These are phyloP conservation scores for Psidium friedrichsthalianum DNA, from an alignment of 345 rosid species.

Conservation along the genomic window DNA sequence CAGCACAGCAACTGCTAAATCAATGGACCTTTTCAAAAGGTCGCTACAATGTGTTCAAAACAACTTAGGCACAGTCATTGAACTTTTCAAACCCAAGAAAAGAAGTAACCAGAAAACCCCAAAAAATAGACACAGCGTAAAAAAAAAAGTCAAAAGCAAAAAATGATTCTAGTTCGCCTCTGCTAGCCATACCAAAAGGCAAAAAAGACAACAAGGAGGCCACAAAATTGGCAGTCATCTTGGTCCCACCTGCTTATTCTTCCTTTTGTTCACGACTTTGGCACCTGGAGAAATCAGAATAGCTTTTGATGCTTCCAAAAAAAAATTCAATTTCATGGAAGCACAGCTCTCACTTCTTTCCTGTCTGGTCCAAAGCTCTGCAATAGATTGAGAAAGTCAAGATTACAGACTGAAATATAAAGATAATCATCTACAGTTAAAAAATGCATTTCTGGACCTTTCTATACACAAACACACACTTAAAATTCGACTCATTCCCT, in stretches of 20 bases:
- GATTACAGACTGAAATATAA: neutral
- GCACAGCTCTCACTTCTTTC: slow-evolving; percentile 63
- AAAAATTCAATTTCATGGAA: slow-evolving; percentile 31
- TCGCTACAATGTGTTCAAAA: neutral
- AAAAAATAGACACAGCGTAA: neutral
- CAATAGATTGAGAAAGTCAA: neutral
- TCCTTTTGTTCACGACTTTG: neutral
- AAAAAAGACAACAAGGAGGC: neutral
- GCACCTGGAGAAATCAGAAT: neutral
- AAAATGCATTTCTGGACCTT: neutral
- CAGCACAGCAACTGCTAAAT: neutral
- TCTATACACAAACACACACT: neutral
- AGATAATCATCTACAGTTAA: neutral
- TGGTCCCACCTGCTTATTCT: slow-evolving; percentile 7
- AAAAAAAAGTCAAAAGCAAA: neutral
- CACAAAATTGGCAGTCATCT: neutral
- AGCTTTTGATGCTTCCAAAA: neutral
- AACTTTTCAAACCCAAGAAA: neutral
- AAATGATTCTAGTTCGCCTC: neutral
- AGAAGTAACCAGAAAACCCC: neutral
- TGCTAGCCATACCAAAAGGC: neutral
- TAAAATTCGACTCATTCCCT: neutral
- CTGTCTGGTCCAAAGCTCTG: slow-evolving; percentile 84
- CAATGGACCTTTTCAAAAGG: neutral
- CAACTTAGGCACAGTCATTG: neutral